Evolutionary conservation across 306 rosid genomes (phyloP), one percentile per base, ranked within the genome.

Genomic region (Rubus idaeus): DNA sequence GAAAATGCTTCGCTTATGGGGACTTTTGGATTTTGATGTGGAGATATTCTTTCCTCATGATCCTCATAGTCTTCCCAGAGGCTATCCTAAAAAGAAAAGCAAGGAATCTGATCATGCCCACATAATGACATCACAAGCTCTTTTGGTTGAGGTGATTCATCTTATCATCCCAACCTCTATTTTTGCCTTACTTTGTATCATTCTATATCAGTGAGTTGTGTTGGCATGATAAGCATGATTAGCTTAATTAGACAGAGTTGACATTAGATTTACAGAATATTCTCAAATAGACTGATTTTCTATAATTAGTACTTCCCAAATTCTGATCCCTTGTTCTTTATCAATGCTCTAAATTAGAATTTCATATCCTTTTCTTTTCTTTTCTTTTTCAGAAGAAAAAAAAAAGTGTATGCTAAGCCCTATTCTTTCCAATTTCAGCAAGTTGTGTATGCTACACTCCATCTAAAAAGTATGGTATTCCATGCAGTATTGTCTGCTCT

Each of bases 1-100:
- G 68, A 95, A 95, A 88, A 95, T 89, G 97, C 95, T 92, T 78
- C 96, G 97, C 46, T 68, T 92, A 60, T 92, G 97, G 98, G 93
- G 97, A 62, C 96, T 95, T 83, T 57, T 95, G 78, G 87, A 88
- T 85, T 95, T 95, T 78, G 98, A 95, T 81, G 96, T 91, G 26
- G 98, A 92, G 83, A 88, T 95, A 82, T 92, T 85, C 79, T 89
- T 84, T 76, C 98, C 98, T 75, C 96, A 52, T 6, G 97, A 95
- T 83, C 49, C 16, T 62, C 73, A 75, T 79, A 75, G 85, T 80
- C 92, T 90, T 80, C 98, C 98, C 47, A 88, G 84, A 73, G 97
- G 87, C 80, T 92, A 95, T 84, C 86, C 85, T 82, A 95, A 95
- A 77, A 90, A 83, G 76, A 92, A 92, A 87, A 88, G 93, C 90